These are phyloP conservation scores for Diplodia corticola DNA, from an alignment of 2,329 filamentous ascomycete genomes.

Conservation along the genomic window DNA sequence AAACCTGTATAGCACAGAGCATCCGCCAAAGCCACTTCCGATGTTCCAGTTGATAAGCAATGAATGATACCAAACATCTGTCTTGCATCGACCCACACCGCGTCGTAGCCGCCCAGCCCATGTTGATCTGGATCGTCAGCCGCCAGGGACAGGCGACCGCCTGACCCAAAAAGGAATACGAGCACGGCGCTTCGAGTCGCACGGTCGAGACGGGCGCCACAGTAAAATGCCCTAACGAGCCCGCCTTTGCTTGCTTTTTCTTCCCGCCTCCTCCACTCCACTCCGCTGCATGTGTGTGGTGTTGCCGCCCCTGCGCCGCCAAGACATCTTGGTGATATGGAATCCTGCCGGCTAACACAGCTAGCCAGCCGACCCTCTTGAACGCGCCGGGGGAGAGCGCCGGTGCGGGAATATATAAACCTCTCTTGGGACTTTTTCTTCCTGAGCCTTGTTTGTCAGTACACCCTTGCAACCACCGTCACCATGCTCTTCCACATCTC, in stretches of 20 bases:
- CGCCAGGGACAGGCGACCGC: background rate
- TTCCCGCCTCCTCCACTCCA: background rate
- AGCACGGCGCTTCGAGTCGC: constrained; percentile 16
- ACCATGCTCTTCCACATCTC: background rate
- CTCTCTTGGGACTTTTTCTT: background rate
- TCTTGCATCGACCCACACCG: background rate
- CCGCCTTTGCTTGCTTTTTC: background rate
- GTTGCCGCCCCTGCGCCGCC: background rate
- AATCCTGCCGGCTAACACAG: background rate
- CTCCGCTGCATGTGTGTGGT: background rate
- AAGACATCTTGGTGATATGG: background rate
- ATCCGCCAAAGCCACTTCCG: background rate
- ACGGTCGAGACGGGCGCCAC: background rate
- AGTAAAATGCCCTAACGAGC: background rate
- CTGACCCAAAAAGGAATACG: background rate
- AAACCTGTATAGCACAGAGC: background rate
- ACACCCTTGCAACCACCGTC: background rate
- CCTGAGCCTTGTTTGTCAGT: background rate
- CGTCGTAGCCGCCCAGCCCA: background rate
- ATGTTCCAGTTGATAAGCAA: background rate
- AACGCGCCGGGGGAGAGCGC: background rate
- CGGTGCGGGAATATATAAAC: background rate
- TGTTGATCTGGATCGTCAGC: constrained; percentile 1
- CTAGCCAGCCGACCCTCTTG: background rate
- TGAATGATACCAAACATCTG: background rate